A percentile compares a stretch with the other conserved stretches of the same genome.
Conservation (phyloP, 2,329 filamentous ascomycete genomes). For the Chaetomium sp. region DNA sequence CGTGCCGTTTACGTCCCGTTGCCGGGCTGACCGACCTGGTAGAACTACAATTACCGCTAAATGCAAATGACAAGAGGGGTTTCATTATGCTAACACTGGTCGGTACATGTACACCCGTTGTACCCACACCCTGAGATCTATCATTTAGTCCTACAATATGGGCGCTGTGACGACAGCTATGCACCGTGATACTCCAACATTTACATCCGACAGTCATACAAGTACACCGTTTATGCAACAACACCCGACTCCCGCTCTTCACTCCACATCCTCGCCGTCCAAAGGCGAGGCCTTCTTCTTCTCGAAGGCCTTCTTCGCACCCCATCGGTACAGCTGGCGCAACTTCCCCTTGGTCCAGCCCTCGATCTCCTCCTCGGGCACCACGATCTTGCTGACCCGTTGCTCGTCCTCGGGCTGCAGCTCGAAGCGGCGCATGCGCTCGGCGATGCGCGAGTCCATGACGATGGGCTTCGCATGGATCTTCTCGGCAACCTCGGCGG, state of each 20-base stretch:
- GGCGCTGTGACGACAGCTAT: slow-evolving; percentile 14
- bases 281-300: slow-evolving; percentile 42
- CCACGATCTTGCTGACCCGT: slow-evolving; percentile 61
- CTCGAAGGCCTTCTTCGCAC: slow-evolving; percentile 45
- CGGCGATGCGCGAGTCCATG: slow-evolving; percentile 72
- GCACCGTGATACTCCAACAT: slow-evolving; percentile 19
- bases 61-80: slow-evolving; percentile 9
- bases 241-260: background rate
- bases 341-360: slow-evolving; percentile 67
- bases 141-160: slow-evolving; percentile 15
- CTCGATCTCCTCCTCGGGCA: slow-evolving; percentile 69
- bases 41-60: too few species aligned
- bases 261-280: slow-evolving; percentile 34
- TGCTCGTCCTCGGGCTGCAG: slow-evolving; percentile 70
- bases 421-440: slow-evolving; percentile 79
- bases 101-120: background rate
- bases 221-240: slow-evolving; percentile 6
- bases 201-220: slow-evolving; percentile 20
- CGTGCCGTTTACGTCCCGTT: background rate
- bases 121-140: slow-evolving; percentile 9
- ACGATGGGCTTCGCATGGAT: slow-evolving; percentile 77
- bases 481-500: slow-evolving; percentile 58
- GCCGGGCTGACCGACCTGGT: too few species aligned
- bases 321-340: slow-evolving; percentile 57
- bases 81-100: slow-evolving; percentile 4